phyloP scores from a whole-genome alignment of 371 early-diverging fungal genomes.

The Apophysomyces variabilis region DNA sequence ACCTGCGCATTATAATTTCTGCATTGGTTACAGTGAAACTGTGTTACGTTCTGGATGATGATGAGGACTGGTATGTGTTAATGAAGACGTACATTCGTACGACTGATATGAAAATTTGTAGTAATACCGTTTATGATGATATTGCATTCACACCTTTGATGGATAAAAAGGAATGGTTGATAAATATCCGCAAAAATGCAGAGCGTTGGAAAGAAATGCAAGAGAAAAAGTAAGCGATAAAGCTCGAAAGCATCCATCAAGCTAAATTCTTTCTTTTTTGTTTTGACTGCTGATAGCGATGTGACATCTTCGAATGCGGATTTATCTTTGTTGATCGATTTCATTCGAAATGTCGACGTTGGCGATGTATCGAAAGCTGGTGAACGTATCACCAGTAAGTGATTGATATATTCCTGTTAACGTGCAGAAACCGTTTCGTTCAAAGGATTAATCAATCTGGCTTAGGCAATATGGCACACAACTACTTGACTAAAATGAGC shows the following conservation, averaged over 20 bases:
- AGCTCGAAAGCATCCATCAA: background rate
- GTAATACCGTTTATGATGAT: conserved; percentile 5
- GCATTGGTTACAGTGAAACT: conserved; percentile 26
- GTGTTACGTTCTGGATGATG: conserved; percentile 24
- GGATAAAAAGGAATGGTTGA: conserved; percentile 9
- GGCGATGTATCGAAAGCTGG: background rate
- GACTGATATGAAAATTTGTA: background rate
- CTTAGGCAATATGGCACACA: background rate
- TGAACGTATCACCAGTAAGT: background rate
- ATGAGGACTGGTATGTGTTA: conserved; percentile 10
- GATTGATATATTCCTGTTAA: background rate
- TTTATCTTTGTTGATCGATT: background rate
- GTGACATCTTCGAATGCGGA: background rate
- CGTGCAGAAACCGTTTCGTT: too few species aligned
- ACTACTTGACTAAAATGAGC: background rate
- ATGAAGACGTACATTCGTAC: background rate
- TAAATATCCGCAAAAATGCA: background rate
- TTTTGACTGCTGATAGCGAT: background rate
- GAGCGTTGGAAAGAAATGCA: conserved; percentile 7
- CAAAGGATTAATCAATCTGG: too few species aligned
- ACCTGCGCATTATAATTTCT: conserved; percentile 15
- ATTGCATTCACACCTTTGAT: conserved; percentile 1
- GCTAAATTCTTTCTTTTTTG: too few species aligned
- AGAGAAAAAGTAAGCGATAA: background rate
- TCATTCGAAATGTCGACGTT: background rate